Base-by-base conservation (phyloP, 371 early-diverging fungal genomes). In the Batkoa obscura region DNA sequence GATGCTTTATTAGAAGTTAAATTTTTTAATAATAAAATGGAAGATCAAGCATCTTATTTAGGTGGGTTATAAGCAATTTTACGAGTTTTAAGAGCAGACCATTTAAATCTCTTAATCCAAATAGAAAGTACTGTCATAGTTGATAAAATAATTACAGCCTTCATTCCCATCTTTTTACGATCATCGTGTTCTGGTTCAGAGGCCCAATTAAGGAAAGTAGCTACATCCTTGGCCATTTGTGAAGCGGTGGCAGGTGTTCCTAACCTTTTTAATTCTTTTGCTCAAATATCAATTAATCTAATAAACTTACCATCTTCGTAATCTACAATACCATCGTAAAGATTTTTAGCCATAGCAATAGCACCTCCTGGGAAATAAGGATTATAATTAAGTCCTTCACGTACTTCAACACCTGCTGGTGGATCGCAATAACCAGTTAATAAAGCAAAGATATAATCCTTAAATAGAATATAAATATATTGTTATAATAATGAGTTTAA, bases 291-390 rank as follows among this genome's bases (percentile, higher is more conserved):
- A n/a, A n/a, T n/a, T n/a, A n/a, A n/a, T n/a, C n/a, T n/a, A n/a
- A 15, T 15, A 42, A 55, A 15, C 4, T 34, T 53, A 55, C 55
- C 97, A 68, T 96, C 97, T 60, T 95, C 96, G 65, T 87, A 96
- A 62, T 96, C 95, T 38, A 94, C 90, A 43, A 91, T 71, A 53
- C 87, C 96, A 60, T 96, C 97, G 70, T 80, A 94, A 42, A 96
- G 65, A 56, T 82, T 74, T 64, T 86, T 87, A 46, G 94, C 96
- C 95, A 97, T 97, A 63, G 86, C 81, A 73, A 97, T 97, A 58
- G 95, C 89, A 62, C 96, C 95, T 60, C 97, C 96, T 31, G 94
- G 97, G 88, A 97, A 95, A 77, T 95, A 97, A 45, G 92, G 90
- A 79, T 97, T 97, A 77, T 90, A 94, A 81, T 93, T 84, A 46